Conservation (phyloP, 2,329 filamentous ascomycete species). For the Herpotrichia juniperi region DNA sequence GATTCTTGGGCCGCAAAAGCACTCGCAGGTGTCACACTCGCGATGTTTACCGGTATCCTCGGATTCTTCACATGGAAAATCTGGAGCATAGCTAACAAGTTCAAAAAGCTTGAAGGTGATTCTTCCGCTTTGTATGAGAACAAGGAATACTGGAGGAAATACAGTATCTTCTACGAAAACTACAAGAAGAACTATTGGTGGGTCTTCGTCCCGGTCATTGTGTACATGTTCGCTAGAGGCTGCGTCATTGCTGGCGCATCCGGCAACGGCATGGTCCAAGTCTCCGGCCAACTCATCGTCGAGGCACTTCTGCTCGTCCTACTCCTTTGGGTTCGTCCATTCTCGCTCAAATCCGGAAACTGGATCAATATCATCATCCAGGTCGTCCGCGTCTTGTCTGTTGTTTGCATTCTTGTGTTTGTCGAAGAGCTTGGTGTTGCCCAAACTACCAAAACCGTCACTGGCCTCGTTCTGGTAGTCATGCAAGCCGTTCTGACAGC, state of each 20-base stretch:
- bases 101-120: constrained; percentile 79
- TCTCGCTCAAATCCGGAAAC: constrained; percentile 83
- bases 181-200: constrained; percentile 97
- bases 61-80: constrained; percentile 85
- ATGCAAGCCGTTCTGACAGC: constrained; percentile 85
- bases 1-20: constrained; percentile 93
- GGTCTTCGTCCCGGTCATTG: constrained; percentile 87
- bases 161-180: constrained; percentile 95
- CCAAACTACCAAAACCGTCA: constrained; percentile 92
- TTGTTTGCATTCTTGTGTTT: constrained; percentile 88
- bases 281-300: constrained; percentile 77
- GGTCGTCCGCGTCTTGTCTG: constrained; percentile 84
- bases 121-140: constrained; percentile 78
- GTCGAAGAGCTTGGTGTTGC: constrained; percentile 89
- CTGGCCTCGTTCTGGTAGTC: constrained; percentile 90
- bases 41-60: constrained; percentile 80
- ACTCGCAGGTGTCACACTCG: constrained; percentile 82
- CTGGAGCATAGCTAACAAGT: constrained; percentile 73
- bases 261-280: constrained; percentile 83
- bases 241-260: constrained; percentile 83
- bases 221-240: constrained; percentile 91
- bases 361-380: constrained; percentile 94
- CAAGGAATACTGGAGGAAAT: constrained; percentile 91
- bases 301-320: constrained; percentile 80
- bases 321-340: constrained; percentile 85